phyloP scores from a whole-genome alignment of 441 rosid genomes.

The Metrosideros polymorpha region DNA sequence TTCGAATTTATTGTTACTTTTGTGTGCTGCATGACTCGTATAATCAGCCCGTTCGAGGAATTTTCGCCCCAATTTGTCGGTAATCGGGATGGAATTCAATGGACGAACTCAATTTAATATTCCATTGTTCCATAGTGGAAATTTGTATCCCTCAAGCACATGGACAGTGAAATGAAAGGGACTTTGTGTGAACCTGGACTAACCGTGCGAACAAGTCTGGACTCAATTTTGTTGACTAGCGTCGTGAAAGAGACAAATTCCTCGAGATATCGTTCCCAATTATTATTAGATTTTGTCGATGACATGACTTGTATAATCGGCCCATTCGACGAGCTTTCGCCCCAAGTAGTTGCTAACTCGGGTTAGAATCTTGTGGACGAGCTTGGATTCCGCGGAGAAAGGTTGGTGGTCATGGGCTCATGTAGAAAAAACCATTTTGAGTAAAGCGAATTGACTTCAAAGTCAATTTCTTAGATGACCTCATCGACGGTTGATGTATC shows the following conservation, averaged over 20 bases:
- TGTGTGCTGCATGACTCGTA: neutral
- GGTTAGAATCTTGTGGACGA: too few relatives aligned
- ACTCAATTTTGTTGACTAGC: neutral
- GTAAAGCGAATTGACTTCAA: too few relatives aligned
- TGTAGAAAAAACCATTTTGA: too few relatives aligned
- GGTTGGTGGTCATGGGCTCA: too few relatives aligned
- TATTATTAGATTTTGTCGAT: neutral
- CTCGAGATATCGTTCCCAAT: neutral
- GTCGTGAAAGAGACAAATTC: neutral
- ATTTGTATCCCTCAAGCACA: neutral
- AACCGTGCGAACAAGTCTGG: neutral
- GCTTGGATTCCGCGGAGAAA: too few relatives aligned
- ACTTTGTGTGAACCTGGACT: neutral
- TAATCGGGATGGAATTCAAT: neutral
- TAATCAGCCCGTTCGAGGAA: neutral
- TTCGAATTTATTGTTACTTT: neutral
- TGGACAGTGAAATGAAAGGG: neutral
- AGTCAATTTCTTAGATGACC: too few relatives aligned
- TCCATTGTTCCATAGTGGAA: neutral
- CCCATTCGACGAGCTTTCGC: neutral
- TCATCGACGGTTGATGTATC: too few relatives aligned
- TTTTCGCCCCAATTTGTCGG: neutral
- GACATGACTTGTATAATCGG: neutral
- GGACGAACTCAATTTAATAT: neutral
- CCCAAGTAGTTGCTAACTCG: neutral